phyloP scores from a whole-genome alignment of 2,329 filamentous ascomycete genomes.

The Cercospora sp. region DNA sequence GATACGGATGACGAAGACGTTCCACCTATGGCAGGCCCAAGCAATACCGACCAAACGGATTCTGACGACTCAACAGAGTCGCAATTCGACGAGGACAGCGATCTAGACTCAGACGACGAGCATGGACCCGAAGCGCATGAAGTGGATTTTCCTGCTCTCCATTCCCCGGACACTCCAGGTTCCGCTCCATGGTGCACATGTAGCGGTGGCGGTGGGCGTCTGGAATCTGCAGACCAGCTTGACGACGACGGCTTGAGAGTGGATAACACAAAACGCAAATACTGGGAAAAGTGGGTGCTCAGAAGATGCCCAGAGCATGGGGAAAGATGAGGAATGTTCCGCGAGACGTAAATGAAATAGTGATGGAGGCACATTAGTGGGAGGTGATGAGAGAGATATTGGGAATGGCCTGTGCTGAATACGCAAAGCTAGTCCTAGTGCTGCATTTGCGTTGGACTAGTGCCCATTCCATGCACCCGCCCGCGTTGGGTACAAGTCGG shows the following conservation, averaged over 20 bases:
- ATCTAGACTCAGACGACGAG: constrained; percentile 42
- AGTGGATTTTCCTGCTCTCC: constrained; percentile 48
- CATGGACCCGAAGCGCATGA: constrained; percentile 44
- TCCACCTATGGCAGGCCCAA: constrained; percentile 6
- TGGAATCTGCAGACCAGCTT: constrained; percentile 48
- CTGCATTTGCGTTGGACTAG: neutral
- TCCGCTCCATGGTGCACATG: constrained; percentile 52
- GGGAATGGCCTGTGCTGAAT: neutral
- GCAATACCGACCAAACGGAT: neutral
- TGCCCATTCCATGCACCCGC: neutral
- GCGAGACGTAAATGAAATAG: neutral
- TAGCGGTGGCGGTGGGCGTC: constrained; percentile 38
- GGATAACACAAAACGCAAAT: constrained; percentile 53
- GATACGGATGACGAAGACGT: constrained; percentile 24
- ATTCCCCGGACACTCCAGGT: constrained; percentile 47
- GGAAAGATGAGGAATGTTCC: constrained; percentile 16
- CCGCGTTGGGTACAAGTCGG: neutral
- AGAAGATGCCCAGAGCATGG: constrained; percentile 45
- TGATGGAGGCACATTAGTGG: neutral
- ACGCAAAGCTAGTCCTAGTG: neutral
- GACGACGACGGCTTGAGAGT: constrained; percentile 53
- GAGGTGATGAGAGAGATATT: neutral
- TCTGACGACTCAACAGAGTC: constrained; percentile 7
- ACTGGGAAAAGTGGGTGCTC: constrained; percentile 59
- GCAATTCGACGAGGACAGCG: constrained; percentile 26